Conservation (phyloP, 805 yeast species). For the Ogataea philodendri region DNA sequence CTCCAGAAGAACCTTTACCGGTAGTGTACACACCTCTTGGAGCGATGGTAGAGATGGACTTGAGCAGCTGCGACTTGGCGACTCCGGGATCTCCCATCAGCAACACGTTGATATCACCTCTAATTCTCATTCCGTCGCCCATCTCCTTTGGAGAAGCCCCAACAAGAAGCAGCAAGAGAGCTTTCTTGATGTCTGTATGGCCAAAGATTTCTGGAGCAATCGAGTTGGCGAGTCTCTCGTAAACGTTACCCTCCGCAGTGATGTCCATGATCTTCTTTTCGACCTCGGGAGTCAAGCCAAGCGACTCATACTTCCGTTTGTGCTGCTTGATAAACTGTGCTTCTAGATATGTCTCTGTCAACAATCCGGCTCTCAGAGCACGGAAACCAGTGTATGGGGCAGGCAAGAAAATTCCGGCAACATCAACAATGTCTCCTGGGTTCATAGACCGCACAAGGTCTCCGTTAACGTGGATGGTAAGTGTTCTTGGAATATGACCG, state of each 20-base stretch:
- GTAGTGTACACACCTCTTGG: constrained; percentile 98
- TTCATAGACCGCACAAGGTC: constrained; percentile 79
- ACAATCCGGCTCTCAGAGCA: constrained; percentile 87
- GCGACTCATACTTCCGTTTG: constrained; percentile 77
- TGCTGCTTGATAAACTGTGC: constrained; percentile 85
- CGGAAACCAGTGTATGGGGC: constrained; percentile 93
- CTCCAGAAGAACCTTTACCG: constrained; percentile 98
- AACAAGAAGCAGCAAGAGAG: constrained; percentile 75
- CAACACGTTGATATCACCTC: constrained; percentile 96
- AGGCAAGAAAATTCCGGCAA: constrained; percentile 90
- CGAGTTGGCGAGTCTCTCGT: constrained; percentile 76
- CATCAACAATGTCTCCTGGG: constrained; percentile 95
- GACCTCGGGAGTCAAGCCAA: constrained; percentile 56
- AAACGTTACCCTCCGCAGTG: constrained; percentile 63
- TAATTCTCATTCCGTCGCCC: constrained; percentile 94
- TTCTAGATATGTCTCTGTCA: constrained; percentile 91
- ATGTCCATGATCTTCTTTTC: constrained; percentile 55
- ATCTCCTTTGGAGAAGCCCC: constrained; percentile 95
- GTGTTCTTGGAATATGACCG: constrained; percentile 92
- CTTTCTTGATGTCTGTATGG: constrained; percentile 89
- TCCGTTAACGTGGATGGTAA: constrained; percentile 88
- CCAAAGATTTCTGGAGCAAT: constrained; percentile 99
- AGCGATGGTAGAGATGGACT: constrained; percentile 86
- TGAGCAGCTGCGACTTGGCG: constrained; percentile 93
- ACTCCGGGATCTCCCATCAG: constrained; percentile 99